Conservation (phyloP, 495 filamentous ascomycete species). For the Parathielavia hyrcaniae region DNA sequence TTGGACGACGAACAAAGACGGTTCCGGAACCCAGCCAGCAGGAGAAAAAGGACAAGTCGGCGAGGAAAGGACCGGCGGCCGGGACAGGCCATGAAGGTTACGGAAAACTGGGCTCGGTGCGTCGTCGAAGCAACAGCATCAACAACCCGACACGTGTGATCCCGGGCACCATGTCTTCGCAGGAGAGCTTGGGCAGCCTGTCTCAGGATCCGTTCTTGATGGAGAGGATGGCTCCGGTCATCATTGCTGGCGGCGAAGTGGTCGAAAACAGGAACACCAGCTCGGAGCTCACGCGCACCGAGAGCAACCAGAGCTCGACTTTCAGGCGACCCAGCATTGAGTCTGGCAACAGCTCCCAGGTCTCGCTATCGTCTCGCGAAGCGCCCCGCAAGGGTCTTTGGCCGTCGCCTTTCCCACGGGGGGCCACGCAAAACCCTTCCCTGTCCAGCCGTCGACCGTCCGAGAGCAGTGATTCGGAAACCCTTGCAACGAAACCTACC, state of each 20-base stretch:
- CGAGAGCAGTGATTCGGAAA: slow-evolving; percentile 49
- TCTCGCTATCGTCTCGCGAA: slow-evolving; percentile 40
- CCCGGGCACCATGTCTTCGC: slow-evolving; percentile 44
- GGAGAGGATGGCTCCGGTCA: slow-evolving; percentile 76
- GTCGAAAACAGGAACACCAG: slow-evolving; percentile 53
- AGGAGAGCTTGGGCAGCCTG: slow-evolving; percentile 40
- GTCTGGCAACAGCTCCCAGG: slow-evolving; percentile 40
- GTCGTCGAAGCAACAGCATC: slow-evolving; percentile 55
- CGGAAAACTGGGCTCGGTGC: slow-evolving; percentile 57
- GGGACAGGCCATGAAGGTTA: slow-evolving; percentile 97
- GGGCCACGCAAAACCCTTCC: slow-evolving; percentile 19
- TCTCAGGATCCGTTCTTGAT: slow-evolving; percentile 51
- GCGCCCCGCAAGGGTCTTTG: slow-evolving; percentile 40
- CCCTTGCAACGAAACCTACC: slow-evolving; percentile 37
- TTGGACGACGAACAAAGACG: slow-evolving; percentile 65
- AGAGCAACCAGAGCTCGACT: slow-evolving; percentile 56
- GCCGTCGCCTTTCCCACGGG: slow-evolving; percentile 47
- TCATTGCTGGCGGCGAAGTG: slow-evolving; percentile 71
- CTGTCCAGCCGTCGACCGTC: slow-evolving; percentile 38
- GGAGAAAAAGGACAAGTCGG: slow-evolving; percentile 50
- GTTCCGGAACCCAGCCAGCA: slow-evolving; percentile 45
- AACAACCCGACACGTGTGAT: slow-evolving; percentile 40
- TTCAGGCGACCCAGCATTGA: slow-evolving; percentile 46
- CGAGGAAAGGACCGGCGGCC: slow-evolving; percentile 76
- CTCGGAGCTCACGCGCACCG: slow-evolving; percentile 51